These are phyloP conservation scores for Ceratobasidium sp. DNA, from an alignment of 1,284 basidiomycete genomes.

Conservation along the genomic window DNA sequence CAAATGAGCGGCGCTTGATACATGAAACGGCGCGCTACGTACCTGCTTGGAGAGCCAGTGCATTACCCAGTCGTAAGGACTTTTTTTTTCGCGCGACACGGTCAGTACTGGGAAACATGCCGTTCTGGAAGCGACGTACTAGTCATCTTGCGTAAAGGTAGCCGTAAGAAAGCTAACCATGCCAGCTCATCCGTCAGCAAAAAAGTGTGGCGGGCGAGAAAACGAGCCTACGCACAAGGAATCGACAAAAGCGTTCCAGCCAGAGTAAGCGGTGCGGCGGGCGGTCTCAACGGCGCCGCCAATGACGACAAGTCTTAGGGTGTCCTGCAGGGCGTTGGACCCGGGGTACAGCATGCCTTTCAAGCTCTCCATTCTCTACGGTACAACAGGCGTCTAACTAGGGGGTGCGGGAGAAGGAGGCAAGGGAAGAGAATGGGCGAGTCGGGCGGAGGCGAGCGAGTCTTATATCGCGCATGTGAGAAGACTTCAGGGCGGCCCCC, in stretches of 20 bases:
- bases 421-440: constrained; percentile 45
- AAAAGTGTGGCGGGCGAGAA: not conserved
- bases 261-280: constrained; percentile 67
- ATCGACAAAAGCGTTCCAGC: constrained; percentile 86
- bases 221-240: constrained; percentile 58
- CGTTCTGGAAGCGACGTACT: constrained; percentile 57
- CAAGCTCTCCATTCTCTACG: constrained; percentile 61
- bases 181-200: constrained; percentile 3
- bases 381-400: constrained; percentile 1
- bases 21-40: constrained; percentile 38
- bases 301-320: constrained; percentile 77
- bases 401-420: constrained; percentile 3
- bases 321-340: constrained; percentile 31
- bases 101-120: not conserved
- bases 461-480: constrained; percentile 50
- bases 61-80: constrained; percentile 64
- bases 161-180: constrained; percentile 76
- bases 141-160: constrained; percentile 84
- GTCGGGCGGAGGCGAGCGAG: constrained; percentile 57
- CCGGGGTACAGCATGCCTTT: constrained; percentile 68
- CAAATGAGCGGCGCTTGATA: constrained; percentile 55
- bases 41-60: constrained; percentile 80
- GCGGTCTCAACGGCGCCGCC: constrained; percentile 80
- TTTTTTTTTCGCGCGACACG: constrained; percentile 9
- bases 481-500: not conserved